A percentile compares a stretch with the other conserved stretches of the same genome.
phyloP scores from a whole-genome alignment of 129 eudicot species.

The Calendula officinalis region DNA sequence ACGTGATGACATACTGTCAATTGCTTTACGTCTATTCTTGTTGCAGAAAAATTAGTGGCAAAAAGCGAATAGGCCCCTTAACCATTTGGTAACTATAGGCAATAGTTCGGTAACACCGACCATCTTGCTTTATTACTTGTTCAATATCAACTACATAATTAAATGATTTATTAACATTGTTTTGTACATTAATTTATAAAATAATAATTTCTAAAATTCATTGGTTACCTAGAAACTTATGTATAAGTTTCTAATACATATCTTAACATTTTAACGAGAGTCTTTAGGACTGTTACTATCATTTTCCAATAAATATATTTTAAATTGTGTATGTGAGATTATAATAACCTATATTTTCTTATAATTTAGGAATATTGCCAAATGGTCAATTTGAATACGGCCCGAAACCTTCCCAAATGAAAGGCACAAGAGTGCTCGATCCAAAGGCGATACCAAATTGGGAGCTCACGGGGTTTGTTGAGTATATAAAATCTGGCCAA shows the following conservation, averaged over 20 bases:
- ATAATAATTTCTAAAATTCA: too few relatives aligned
- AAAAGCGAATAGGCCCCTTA: conserved; percentile 24
- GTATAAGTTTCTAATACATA: too few relatives aligned
- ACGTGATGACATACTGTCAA: conserved; percentile 34
- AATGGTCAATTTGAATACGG: conserved; percentile 71
- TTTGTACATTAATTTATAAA: too few relatives aligned
- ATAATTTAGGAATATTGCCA: conserved; percentile 59
- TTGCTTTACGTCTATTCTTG: conserved; percentile 2
- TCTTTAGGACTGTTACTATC: too few relatives aligned
- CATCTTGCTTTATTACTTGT: neutral
- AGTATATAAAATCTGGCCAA: conserved; percentile 77
- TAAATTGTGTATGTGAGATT: too few relatives aligned
- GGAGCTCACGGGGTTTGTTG: conserved; percentile 72
- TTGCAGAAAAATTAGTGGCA: conserved; percentile 11
- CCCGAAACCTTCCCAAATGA: conserved; percentile 68
- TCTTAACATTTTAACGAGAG: too few relatives aligned
- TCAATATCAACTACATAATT: neutral
- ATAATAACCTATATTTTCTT: neutral
- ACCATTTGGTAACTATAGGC: conserved; percentile 12
- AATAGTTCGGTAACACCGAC: neutral
- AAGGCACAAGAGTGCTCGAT: conserved; percentile 56
- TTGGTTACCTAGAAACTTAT: too few relatives aligned
- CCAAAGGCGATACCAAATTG: conserved; percentile 64
- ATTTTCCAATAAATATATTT: too few relatives aligned
- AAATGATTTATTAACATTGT: too few relatives aligned